Evolutionary conservation across 768 basidiomycete genomes (phyloP), one percentile per base, ranked within the genome.

Genomic region (Fomitopsis serialis): DNA sequence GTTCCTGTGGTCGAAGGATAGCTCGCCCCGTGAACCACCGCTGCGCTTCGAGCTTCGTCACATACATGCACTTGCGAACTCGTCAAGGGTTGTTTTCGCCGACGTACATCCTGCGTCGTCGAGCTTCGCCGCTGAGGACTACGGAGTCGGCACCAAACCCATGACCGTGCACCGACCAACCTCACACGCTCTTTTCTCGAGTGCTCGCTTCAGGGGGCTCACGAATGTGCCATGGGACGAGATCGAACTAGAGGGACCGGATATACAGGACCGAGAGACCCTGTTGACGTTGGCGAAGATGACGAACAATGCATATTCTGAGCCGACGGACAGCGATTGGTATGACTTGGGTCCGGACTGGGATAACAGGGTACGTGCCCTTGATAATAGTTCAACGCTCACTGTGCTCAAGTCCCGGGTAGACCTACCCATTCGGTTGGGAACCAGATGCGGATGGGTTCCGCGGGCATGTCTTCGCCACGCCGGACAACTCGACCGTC

Each of bases 381-480:
- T 29, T 21, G 44, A 11, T 10, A 17, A 51, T 13, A 15, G 23
- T 1, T 27, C 43, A 53, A 36, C 22, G 34, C 42, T 35, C 19
- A 0, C 32, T 51, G 13, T 2, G 19, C 51, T 23, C 47, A 48
- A 12, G 13, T 50, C 9, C 1, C 35, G 21, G 22, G 12, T 56
- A 89, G 83, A 79, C 76, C 25, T 72, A 75, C 25, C 89, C 94
- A 0, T 86, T 93, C 60, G 96, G 96, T 12, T 98, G 95, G 94
- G 82, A 88, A 58, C 85, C 89, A 0, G 80, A 86, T 23, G 84
- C 84, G n/a, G 91, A 97, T 65, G 93, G 94, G 0, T 80, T 98
- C 55, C 79, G 96, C 43, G 96, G 96, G 0, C 94, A 98, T 62
- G 72, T 98, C 21, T 97, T 96, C 60, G 89, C 87, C n/a, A 81